A percentile compares a stretch with the other conserved stretches of the same genome.
Evolutionary conservation across 2,329 filamentous ascomycete species (phyloP).

Genomic region (Dothidotthia symphoricarpi): DNA sequence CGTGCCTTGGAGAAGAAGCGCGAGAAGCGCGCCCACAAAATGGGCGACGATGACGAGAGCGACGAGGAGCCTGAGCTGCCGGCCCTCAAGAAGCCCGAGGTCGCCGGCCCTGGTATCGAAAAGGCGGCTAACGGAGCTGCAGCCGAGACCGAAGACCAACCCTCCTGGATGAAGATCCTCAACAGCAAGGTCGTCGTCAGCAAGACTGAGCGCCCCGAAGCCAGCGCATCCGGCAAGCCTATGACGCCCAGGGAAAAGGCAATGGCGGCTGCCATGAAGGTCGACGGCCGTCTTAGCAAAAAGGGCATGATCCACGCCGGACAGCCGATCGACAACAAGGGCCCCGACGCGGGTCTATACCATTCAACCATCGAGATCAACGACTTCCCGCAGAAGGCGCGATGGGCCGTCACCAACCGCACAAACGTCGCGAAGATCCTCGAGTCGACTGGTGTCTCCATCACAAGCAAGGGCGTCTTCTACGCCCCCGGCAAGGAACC

Average conservation of each 20-base stretch:
- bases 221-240: constrained; percentile 57
- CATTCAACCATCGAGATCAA: constrained; percentile 98
- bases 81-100: constrained; percentile 58
- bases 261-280: constrained; percentile 83
- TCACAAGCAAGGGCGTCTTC: constrained; percentile 94
- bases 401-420: constrained; percentile 97
- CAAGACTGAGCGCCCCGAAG: constrained; percentile 60
- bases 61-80: constrained; percentile 66
- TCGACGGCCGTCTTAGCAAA: constrained; percentile 85
- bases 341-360: constrained; percentile 92
- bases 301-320: constrained; percentile 87
- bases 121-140: constrained; percentile 21
- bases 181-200: constrained; percentile 72
- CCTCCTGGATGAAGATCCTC: constrained; percentile 43
- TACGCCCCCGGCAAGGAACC: constrained; percentile 82
- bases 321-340: constrained; percentile 97
- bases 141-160: constrained; percentile 22
- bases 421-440: constrained; percentile 98
- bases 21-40: constrained; percentile 74
- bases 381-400: constrained; percentile 96
- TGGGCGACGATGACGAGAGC: constrained; percentile 83
- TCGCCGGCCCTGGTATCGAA: constrained; percentile 38
- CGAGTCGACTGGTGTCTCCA: constrained; percentile 89
- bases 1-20: constrained; percentile 82
- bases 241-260: constrained; percentile 68